Conservation (phyloP, 2,329 filamentous ascomycete species). For the Fusarium coffeatum region DNA sequence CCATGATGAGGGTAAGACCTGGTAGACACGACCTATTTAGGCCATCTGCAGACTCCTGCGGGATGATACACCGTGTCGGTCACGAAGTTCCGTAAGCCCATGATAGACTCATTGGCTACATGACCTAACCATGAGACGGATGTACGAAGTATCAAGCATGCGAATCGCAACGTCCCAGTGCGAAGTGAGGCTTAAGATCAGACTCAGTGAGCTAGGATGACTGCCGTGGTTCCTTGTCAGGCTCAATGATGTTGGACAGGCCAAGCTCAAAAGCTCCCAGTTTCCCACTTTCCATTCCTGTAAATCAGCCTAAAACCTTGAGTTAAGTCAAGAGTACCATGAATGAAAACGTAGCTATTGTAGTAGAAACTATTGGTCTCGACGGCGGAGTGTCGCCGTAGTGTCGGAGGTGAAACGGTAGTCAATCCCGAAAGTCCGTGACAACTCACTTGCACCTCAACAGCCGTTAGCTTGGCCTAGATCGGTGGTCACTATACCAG, state of each 20-base stretch:
- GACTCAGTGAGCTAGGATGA: neutral
- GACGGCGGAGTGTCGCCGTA: neutral
- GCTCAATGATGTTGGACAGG: neutral
- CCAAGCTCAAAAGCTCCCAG: neutral
- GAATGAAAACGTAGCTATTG: fast-evolving
- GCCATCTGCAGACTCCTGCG: neutral
- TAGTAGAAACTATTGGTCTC: fast-evolving
- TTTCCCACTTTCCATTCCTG: neutral
- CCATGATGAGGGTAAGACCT: neutral
- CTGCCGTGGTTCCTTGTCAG: neutral
- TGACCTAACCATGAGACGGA: neutral
- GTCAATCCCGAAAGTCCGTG: slow-evolving; percentile 6
- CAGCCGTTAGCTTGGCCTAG: neutral
- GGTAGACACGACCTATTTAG: neutral
- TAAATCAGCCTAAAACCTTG: no score
- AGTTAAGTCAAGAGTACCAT: fast-evolving
- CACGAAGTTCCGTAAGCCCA: neutral
- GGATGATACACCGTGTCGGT: neutral
- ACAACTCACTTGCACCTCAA: neutral
- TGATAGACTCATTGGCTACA: neutral
- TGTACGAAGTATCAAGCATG: neutral
- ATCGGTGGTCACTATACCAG: neutral
- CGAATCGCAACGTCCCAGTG: neutral
- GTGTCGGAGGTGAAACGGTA: neutral
- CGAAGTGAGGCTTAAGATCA: neutral